A percentile compares a stretch with the other conserved stretches of the same genome.
These are phyloP conservation scores for Sequoiadendron giganteum DNA, from an alignment of 75 land plant genomes.

Conservation along the genomic window DNA sequence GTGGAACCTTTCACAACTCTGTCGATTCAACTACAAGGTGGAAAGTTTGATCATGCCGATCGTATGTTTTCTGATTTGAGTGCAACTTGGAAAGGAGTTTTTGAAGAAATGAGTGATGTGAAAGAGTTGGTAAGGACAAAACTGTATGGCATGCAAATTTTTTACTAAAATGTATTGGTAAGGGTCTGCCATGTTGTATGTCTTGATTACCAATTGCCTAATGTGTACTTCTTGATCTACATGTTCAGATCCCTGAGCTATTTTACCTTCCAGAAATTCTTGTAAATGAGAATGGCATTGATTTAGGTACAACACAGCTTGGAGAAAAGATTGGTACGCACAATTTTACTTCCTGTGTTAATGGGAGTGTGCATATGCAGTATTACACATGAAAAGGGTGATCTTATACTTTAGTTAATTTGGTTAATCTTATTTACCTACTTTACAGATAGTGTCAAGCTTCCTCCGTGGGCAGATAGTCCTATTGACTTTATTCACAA, in stretches of 20 bases:
- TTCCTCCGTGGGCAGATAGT: constrained; percentile 93
- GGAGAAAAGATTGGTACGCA: constrained; percentile 82
- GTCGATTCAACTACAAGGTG: constrained; percentile 90
- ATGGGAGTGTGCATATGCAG: neutral
- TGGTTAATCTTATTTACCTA: too few relatives aligned
- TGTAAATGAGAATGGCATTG: constrained; percentile 66
- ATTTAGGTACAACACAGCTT: constrained; percentile 82
- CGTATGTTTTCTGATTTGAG: constrained; percentile 89
- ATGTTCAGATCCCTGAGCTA: constrained; percentile 85
- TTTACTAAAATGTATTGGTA: neutral
- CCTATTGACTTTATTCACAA: constrained; percentile 94
- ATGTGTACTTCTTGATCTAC: neutral
- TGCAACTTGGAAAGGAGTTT: constrained; percentile 93
- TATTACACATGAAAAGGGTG: neutral
- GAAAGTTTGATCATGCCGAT: constrained; percentile 96
- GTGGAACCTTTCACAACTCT: constrained; percentile 95
- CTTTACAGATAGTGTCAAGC: constrained; percentile 74
- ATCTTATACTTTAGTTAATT: neutral
- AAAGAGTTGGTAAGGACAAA: constrained; percentile 79
- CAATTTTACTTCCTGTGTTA: neutral
- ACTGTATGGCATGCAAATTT: neutral
- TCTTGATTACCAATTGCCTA: neutral
- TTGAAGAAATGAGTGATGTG: constrained; percentile 99
- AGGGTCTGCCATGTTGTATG: neutral
- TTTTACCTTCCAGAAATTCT: constrained; percentile 95